Percentiles rank a stretch among this genome's conserved stretches.
These are phyloP conservation scores for Clitoria ternatea DNA, from an alignment of 306 rosid species.

Conservation along the genomic window DNA sequence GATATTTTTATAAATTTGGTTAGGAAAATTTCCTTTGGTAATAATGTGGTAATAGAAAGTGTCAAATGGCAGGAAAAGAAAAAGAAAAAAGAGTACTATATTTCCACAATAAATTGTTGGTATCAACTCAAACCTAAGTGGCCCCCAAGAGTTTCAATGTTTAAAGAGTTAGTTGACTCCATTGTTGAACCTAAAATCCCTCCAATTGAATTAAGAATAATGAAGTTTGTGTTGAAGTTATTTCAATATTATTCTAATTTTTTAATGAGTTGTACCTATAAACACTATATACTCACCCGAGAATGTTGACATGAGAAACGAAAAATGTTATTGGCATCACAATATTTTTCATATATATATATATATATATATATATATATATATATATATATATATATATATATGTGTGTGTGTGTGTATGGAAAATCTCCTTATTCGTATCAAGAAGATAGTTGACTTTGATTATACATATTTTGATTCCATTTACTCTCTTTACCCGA, in stretches of 20 bases:
- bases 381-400: background rate
- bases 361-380: background rate
- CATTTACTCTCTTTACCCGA: background rate
- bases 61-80: background rate
- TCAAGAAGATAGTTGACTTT: background rate
- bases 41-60: background rate
- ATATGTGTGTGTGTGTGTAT: too few relatives aligned
- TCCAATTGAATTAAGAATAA: background rate
- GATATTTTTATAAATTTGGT: background rate
- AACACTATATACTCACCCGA: background rate
- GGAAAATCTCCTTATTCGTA: background rate
- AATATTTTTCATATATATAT: background rate
- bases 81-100: background rate
- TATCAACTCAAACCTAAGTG: slow-evolving; percentile 8
- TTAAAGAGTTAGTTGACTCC: slow-evolving; percentile 6
- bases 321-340: background rate
- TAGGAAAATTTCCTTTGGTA: background rate
- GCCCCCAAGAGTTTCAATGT: background rate
- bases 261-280: background rate
- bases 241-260: background rate
- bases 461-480: background rate
- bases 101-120: slow-evolving; percentile 2
- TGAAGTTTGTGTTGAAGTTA: background rate
- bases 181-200: background rate
- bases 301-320: background rate